A percentile compares a stretch with the other conserved stretches of the same genome.
These are phyloP conservation scores for Ilex paraguariensis DNA, from an alignment of 305 asterid species.

Conservation along the genomic window DNA sequence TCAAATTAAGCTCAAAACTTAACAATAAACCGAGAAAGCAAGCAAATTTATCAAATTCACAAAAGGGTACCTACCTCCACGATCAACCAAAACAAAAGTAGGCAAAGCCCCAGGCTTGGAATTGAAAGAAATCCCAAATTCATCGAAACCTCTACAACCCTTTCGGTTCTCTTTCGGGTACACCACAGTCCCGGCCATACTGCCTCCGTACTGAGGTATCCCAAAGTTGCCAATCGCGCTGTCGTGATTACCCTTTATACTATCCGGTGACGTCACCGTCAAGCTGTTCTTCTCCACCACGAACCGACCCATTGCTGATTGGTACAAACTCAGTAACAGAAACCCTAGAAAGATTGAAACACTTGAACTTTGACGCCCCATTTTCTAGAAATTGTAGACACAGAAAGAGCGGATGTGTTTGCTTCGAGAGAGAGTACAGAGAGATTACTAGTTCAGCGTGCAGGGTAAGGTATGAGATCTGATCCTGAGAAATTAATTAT, in stretches of 20 bases:
- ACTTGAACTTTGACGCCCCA: slow-evolving; percentile 15
- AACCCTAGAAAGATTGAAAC: slow-evolving; percentile 41
- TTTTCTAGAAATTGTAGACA: background rate
- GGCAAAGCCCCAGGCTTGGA: slow-evolving; percentile 81
- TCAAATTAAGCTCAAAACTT: too few relatives aligned
- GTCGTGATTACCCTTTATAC: slow-evolving; percentile 61
- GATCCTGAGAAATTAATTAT: too few relatives aligned
- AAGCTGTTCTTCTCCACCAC: slow-evolving; percentile 89
- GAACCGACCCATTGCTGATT: slow-evolving; percentile 52
- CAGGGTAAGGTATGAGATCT: too few relatives aligned
- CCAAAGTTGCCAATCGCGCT: slow-evolving; percentile 91
- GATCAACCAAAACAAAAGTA: slow-evolving; percentile 73
- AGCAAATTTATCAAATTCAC: too few relatives aligned
- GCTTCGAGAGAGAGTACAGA: background rate
- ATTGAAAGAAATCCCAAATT: slow-evolving; percentile 66
- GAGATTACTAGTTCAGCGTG: too few relatives aligned
- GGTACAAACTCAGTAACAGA: slow-evolving; percentile 31
- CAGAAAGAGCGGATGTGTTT: background rate
- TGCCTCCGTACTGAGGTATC: slow-evolving; percentile 86
- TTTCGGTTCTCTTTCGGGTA: slow-evolving; percentile 70
- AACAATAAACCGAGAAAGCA: too few relatives aligned
- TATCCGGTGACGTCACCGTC: slow-evolving; percentile 69
- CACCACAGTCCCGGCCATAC: slow-evolving; percentile 70
- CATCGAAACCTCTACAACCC: slow-evolving; percentile 71
- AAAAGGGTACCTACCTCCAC: slow-evolving; percentile 51